These are phyloP conservation scores for Starmerella gropengiesseri DNA, from an alignment of 805 yeast species.

Conservation along the genomic window DNA sequence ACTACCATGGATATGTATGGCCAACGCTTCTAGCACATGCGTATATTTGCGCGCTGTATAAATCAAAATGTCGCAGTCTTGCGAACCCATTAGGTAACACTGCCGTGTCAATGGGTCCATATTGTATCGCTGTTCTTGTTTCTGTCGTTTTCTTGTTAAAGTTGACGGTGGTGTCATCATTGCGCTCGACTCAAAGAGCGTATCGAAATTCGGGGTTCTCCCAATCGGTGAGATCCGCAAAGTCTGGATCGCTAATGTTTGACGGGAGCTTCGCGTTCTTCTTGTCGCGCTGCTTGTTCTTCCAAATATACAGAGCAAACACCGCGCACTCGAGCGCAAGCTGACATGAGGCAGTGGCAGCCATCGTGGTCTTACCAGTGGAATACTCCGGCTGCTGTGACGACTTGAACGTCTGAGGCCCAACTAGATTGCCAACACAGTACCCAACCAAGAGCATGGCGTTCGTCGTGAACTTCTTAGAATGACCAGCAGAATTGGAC, in stretches of 20 bases:
- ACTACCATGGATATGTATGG: too few species aligned
- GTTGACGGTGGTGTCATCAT: too few species aligned
- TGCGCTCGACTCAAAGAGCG: too few species aligned
- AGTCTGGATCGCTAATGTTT: slow-evolving; percentile 22
- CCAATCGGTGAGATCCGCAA: slow-evolving; percentile 43
- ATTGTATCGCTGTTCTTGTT: too few species aligned
- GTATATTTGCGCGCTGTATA: too few species aligned
- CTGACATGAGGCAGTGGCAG: slow-evolving; percentile 33
- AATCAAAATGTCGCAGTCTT: too few species aligned
- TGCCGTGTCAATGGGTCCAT: too few species aligned
- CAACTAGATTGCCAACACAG: slow-evolving; percentile 45
- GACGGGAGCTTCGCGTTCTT: slow-evolving; percentile 12
- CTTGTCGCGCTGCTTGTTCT: slow-evolving; percentile 15
- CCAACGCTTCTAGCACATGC: too few species aligned
- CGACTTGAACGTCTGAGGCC: slow-evolving; percentile 52
- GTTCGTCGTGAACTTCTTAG: slow-evolving; percentile 42
- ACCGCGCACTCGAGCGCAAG: slow-evolving; percentile 5
- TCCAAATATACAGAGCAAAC: background rate
- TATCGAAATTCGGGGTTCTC: slow-evolving; percentile 48
- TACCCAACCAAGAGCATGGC: slow-evolving; percentile 39
- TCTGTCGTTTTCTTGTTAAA: too few species aligned
- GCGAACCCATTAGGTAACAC: too few species aligned
- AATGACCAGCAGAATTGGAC: slow-evolving; percentile 45
- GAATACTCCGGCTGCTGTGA: slow-evolving; percentile 49
- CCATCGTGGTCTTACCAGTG: slow-evolving; percentile 50